Conservation (phyloP, 306 rosid genomes). For the Medicago truncatula region DNA sequence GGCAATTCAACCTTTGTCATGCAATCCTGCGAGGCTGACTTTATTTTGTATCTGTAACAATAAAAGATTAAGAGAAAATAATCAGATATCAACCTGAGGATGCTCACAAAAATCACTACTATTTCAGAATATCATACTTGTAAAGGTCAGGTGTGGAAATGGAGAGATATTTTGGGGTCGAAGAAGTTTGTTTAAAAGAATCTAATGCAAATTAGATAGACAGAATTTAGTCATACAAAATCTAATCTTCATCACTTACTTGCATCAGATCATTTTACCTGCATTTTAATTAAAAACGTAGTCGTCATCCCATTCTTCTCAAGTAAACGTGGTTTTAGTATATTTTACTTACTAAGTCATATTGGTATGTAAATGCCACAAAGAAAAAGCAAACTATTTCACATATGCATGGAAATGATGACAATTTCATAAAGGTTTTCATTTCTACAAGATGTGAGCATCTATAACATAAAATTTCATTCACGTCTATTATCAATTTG, state of each 20-base stretch:
- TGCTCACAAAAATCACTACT: conserved; percentile 20
- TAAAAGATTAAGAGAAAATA: conserved; percentile 36
- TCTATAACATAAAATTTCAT: conserved; percentile 17
- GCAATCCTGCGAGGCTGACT: conserved; percentile 81
- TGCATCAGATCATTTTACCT: conserved; percentile 5
- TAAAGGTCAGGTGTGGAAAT: conserved; percentile 9
- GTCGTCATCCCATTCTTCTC: conserved; percentile 25
- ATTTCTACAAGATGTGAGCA: conserved; percentile 19
- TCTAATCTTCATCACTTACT: conserved; percentile 1
- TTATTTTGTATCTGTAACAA: conserved; percentile 69
- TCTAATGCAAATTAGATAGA: conserved; percentile 16
- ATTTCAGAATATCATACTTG: conserved; percentile 24
- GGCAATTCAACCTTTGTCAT: conserved; percentile 82
- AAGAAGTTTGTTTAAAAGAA: neutral
- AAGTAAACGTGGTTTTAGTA: conserved; percentile 21
- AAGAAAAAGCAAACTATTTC: conserved; percentile 2
- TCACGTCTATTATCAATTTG: conserved; percentile 8
- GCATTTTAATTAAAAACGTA: conserved; percentile 25
- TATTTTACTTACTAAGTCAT: conserved; percentile 2
- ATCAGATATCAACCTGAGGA: conserved; percentile 9
- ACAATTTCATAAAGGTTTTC: conserved; percentile 17
- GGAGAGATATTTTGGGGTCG: conserved; percentile 19
- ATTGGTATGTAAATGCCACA: conserved; percentile 1
- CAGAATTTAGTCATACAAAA: conserved; percentile 7
- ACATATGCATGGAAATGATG: neutral